Base-by-base conservation (phyloP, 495 filamentous ascomycete genomes). In the Neurospora sp. region DNA sequence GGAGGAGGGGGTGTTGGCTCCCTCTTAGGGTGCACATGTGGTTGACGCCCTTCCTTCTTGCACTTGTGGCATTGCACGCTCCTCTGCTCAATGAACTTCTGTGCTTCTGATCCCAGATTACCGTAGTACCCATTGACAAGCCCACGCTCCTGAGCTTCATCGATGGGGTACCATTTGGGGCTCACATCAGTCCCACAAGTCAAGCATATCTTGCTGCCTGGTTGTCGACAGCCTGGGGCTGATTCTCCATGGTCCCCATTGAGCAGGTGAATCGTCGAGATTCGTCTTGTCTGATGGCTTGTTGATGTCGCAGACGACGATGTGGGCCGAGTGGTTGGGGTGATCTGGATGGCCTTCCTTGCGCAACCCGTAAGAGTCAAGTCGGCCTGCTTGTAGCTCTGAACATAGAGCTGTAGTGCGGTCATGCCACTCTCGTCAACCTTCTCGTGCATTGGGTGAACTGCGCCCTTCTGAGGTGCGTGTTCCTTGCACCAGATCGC, bases 381-480 rank as follows among this genome's bases (percentile, higher is more conserved):
- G 76, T 99, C 96, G 22, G 95, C 94, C 80, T 98, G 95, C 82
- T 98, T 99, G 85, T 93, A 97, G 53, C 91, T 94, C 70, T 88
- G 88, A 37, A 90, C 91, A 78, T 91, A 99, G 12, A 95, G 85
- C 79, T 97, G 94, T 20, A 99, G 83, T 18, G 92, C 95, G 73
- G 90, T 97, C 77, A 77, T 79, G 39, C 87, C 89, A 18, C 79
- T 82, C 37, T 90, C 85, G 70, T 90, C 89, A 9, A 90, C 86
- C 39, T 85, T 78, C 71, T 99, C 94, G 74, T 91, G 85, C 81
- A 98, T 91, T 2, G 83, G 88, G 81, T 98, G 94, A 18, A 96
- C 82, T 69, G 83, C 86, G 2, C 88, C 85, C 76, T 94, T 92
- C 68, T 88, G 83, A 20, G 87, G 85, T 37, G 85, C 80, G 80